Base-by-base conservation (phyloP, 352 stramenopile genomes). In the Globisporangium cederbergense region DNA sequence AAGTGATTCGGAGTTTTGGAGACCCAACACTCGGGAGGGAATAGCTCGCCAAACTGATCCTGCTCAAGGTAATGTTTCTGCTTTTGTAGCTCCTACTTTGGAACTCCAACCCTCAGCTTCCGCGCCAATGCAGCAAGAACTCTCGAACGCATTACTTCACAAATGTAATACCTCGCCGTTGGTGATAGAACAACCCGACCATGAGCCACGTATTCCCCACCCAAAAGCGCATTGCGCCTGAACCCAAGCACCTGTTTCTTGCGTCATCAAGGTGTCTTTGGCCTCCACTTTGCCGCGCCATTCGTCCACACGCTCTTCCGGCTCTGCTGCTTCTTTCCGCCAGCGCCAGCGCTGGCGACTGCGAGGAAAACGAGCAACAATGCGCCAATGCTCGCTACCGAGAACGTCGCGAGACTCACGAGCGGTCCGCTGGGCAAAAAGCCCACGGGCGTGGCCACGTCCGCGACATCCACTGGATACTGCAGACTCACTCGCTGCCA, bases 371-470 rank as follows among this genome's bases (percentile, higher is more conserved):
- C 36, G 28, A 88, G 77, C 38, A 82, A 28, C 11, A 72, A 46
- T 0, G 79, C 73, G 7, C 77, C 75, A 49, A 70, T 20, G 49
- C 60, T 79, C 25, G 79, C 67, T 32, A 75, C 77, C 9, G 75
- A 62, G 43, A 88, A 55, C 49, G 79, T 88, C 46, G 74, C 53
- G 7, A 73, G 70, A 47, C 77, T 86, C 62, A 88, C 79, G 52
- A 86, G 46, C 25, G 65, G 53, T 22, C 50, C 62, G 3, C 58
- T 81, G 32, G 77, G 71, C 30, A 88, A 58, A 42, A 76, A 84
- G 9, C 79, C 79, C 0, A 86, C 77, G 4, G 79, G 79, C 4
- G 65, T 77, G 10, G 67, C 51, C 16, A 81, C 68, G 16, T 70
- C 52, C 4, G 32, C 45, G 3, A 77, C 22, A 56, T 60, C 45